Percentiles rank a stretch among this genome's conserved stretches.
These are phyloP conservation scores for Penicillium thymicola DNA, from an alignment of 2,329 filamentous ascomycete species.

Conservation along the genomic window DNA sequence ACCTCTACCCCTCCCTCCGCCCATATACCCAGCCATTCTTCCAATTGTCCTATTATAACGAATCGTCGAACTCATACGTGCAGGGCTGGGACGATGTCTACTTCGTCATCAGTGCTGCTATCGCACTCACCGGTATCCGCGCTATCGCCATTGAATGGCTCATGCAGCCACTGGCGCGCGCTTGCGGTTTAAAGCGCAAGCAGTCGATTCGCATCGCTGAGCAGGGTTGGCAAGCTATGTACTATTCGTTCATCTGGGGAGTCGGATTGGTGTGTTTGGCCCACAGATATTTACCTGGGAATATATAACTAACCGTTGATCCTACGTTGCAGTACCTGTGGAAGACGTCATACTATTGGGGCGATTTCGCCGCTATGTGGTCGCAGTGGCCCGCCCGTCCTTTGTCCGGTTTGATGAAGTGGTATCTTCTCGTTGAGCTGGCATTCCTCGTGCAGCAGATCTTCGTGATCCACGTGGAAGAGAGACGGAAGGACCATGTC, in stretches of 20 bases:
- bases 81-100: constrained; percentile 76
- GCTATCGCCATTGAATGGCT: constrained; percentile 84
- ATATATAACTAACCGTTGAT: constrained; percentile 6
- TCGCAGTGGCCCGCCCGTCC: constrained; percentile 77
- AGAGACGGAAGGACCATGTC: constrained; percentile 87
- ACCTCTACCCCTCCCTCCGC: constrained; percentile 76
- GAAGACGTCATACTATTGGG: constrained; percentile 71
- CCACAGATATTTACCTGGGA: constrained; percentile 1
- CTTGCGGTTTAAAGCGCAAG: constrained; percentile 74
- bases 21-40: constrained; percentile 84
- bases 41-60: constrained; percentile 77
- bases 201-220: constrained; percentile 81
- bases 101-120: constrained; percentile 72
- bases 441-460: constrained; percentile 95
- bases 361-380: constrained; percentile 77
- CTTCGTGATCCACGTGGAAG: constrained; percentile 89
- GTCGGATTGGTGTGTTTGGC: constrained; percentile 68
- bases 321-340: constrained; percentile 66
- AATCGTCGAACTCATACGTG: constrained; percentile 65
- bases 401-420: constrained; percentile 71
- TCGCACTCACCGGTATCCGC: constrained; percentile 82
- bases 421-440: constrained; percentile 85
- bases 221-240: constrained; percentile 86
- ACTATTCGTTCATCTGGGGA: constrained; percentile 77
- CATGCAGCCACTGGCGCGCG: constrained; percentile 71